Evolutionary conservation across 371 early-diverging fungal species (phyloP), one percentile per base, ranked within the genome.

Genomic region (Sanchytrium tribonematis): DNA sequence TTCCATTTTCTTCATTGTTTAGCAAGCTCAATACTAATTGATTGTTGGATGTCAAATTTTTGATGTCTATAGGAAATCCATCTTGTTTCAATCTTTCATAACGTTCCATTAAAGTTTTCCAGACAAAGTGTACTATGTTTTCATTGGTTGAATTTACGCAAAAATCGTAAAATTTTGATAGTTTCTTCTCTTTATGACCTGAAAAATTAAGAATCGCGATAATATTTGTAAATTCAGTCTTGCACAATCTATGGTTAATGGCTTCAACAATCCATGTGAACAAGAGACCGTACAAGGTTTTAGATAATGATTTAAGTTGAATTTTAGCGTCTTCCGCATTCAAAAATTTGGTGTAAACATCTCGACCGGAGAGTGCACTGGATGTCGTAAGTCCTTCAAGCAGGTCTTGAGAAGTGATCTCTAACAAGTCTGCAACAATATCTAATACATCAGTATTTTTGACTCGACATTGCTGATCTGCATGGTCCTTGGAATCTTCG

Each of bases 181-280:
- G 5, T 48, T 48, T 48, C 12, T 2, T 66, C 66, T 75, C 69
- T 31, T 82, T 80, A 74, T 85, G 84, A 12, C 91, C 89, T 68
- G 84, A 82, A 22, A 85, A 76, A 69, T 89, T 90, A 29, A 88
- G 71, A 30, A 90, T 75, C 30, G 84, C 83, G 29, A 90, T 85
- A 72, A 86, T 83, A 69, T 81, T 84, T 70, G 83, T 81, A 69
- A 80, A 80, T 29, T 79, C 80, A n/a, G 78, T 82, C 48, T 78
- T 80, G 74, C 84, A 83, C 29, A 90, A 78, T 48, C 86, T 83
- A 28, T 78, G 77, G 74, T 91, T 91, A 69, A 89, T 77, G 68
- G 85, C 85, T 70, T 87, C 85, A 27, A 91, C 83, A 28, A 96
- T 73, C 88, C 91, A 93, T 22, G 84, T 80, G 73, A 90, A 83